Conservation (phyloP, 1,284 basidiomycete species). For the Apiotrichum sp. region DNA sequence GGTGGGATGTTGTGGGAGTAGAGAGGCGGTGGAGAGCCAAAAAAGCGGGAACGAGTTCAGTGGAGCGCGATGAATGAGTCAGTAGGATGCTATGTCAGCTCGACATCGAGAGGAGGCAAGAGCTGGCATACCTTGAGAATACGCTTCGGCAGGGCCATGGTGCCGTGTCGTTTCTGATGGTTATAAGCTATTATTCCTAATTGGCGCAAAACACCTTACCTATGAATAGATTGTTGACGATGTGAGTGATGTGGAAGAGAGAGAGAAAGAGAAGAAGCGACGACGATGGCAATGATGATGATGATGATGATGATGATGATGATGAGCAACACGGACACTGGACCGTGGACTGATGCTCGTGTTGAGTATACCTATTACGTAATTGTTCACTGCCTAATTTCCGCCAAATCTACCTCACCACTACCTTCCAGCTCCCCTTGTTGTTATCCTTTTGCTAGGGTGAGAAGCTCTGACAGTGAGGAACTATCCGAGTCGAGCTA, state of each 20-base stretch:
- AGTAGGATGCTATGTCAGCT: no score
- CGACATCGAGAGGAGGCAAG: no score
- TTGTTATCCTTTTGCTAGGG: constrained; percentile 14
- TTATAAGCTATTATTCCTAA: no score
- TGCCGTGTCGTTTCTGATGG: neutral
- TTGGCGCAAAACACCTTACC: no score
- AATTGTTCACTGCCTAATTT: neutral
- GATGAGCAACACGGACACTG: no score
- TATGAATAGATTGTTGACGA: no score
- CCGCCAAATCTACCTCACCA: neutral
- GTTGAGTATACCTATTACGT: neutral
- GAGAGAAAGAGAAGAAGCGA: neutral
- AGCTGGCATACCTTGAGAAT: constrained; percentile 44
- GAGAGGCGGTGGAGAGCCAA: neutral
- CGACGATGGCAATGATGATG: no score
- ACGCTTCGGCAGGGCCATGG: constrained; percentile 44
- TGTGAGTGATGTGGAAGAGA: neutral
- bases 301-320: no score
- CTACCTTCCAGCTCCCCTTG: neutral
- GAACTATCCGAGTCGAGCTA: constrained; percentile 14
- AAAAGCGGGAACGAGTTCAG: neutral
- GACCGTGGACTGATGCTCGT: no score
- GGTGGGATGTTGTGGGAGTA: neutral
- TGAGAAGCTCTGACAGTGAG: constrained; percentile 14
- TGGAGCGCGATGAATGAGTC: neutral